Conservation (phyloP, 306 rosid genomes). For the Begonia masoniana region DNA sequence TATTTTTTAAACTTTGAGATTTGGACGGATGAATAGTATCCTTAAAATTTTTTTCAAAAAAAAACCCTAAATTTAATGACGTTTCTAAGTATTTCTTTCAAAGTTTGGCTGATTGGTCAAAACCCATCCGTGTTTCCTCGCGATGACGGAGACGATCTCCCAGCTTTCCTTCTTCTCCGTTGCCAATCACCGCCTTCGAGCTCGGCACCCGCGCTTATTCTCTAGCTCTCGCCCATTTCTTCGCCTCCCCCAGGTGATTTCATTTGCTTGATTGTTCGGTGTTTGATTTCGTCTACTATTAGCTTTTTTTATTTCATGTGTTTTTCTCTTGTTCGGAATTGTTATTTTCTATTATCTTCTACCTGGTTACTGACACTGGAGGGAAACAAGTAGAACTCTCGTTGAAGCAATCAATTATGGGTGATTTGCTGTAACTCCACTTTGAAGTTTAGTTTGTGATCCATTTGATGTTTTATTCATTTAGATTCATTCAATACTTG, state of each 20-base stretch:
- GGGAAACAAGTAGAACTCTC: not conserved
- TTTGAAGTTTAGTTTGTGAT: no score
- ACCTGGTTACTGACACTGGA: not conserved
- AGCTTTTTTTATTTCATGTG: not conserved
- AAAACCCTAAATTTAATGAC: no score
- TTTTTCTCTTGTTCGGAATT: not conserved
- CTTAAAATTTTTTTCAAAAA: no score
- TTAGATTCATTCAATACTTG: no score
- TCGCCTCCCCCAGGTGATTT: slow-evolving; percentile 31
- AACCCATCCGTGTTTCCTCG: not conserved
- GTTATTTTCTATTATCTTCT: not conserved
- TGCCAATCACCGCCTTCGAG: slow-evolving; percentile 24
- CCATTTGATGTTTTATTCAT: no score
- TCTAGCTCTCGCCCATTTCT: slow-evolving; percentile 19
- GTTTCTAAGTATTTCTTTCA: no score
- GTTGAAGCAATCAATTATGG: not conserved
- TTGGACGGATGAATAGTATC: no score
- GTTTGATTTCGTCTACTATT: not conserved
- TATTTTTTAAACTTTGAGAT: no score
- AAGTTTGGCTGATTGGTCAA: not conserved
- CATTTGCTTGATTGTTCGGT: slow-evolving; percentile 1
- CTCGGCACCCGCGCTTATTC: slow-evolving; percentile 12
- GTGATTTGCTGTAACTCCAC: not conserved
- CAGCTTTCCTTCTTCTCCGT: slow-evolving; percentile 47
- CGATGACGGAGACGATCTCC: slow-evolving; percentile 30